These are phyloP conservation scores for Saccharum hybrid DNA, from an alignment of 202 grass and related monocot species.

Conservation along the genomic window DNA sequence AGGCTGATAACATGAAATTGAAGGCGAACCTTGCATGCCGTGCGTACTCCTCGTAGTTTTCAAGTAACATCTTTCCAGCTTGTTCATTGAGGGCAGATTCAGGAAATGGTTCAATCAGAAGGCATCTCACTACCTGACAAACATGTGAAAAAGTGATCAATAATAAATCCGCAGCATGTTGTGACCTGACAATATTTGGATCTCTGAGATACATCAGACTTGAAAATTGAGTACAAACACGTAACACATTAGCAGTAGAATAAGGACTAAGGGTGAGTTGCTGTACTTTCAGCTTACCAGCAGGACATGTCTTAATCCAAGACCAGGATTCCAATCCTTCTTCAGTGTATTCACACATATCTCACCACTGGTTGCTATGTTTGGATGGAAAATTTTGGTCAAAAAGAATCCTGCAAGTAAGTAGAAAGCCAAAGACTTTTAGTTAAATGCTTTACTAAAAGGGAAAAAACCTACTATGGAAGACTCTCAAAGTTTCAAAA, in stretches of 20 bases:
- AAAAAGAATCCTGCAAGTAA: conserved; percentile 73
- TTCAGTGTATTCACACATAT: conserved; percentile 96
- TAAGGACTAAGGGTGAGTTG: neutral
- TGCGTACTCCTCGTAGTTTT: conserved; percentile 85
- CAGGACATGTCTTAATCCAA: conserved; percentile 86
- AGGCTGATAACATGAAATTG: conserved; percentile 13
- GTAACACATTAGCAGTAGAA: conserved; percentile 1
- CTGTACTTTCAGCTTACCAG: conserved; percentile 56
- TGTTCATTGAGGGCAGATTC: conserved; percentile 95
- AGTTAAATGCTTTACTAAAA: neutral
- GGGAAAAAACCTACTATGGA: conserved; percentile 1
- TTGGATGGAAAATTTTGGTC: conserved; percentile 98
- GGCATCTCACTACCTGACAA: conserved; percentile 84
- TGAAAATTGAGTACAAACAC: neutral
- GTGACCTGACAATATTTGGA: neutral
- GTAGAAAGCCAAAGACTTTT: conserved; percentile 21
- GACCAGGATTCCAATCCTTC: conserved; percentile 91
- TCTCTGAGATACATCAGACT: neutral
- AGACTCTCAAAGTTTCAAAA: conserved; percentile 18
- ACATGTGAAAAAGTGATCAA: neutral
- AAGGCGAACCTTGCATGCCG: conserved; percentile 77
- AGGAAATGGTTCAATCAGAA: conserved; percentile 90
- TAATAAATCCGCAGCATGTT: neutral
- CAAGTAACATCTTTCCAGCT: conserved; percentile 88
- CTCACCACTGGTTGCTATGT: conserved; percentile 88